Evolutionary conservation across 805 yeast genomes (phyloP).

Genomic region (Saturnispora diversa): DNA sequence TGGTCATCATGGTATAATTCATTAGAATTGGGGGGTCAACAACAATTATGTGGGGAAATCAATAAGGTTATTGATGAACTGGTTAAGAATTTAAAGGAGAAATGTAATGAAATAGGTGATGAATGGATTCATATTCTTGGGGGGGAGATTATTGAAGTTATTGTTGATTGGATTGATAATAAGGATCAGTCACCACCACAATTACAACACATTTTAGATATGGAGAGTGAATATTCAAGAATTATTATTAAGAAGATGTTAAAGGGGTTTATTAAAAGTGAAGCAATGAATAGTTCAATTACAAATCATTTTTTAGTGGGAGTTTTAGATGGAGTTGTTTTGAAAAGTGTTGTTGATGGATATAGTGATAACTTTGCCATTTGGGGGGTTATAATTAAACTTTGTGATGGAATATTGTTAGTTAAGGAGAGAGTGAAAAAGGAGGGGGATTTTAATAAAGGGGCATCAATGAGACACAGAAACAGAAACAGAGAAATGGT

Average conservation of each 20-base stretch:
- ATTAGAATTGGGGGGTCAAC: conserved; percentile 28
- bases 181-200: neutral
- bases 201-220: neutral
- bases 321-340: conserved; percentile 35
- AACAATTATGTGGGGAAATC: conserved; percentile 36
- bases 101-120: conserved; percentile 17
- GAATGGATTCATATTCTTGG: conserved; percentile 5
- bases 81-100: conserved; percentile 32
- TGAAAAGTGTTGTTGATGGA: conserved; percentile 36
- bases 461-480: no score
- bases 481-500: neutral
- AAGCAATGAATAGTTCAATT: conserved; percentile 31
- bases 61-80: conserved; percentile 33
- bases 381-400: conserved; percentile 34
- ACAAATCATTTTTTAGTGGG: conserved; percentile 33
- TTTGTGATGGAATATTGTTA: conserved; percentile 12
- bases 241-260: neutral
- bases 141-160: conserved; percentile 7
- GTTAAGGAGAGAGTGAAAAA: neutral
- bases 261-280: conserved; percentile 20
- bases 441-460: neutral
- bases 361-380: conserved; percentile 45
- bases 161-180: conserved; percentile 3
- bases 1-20: conserved; percentile 40
- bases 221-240: conserved; percentile 7